Percentiles rank a stretch among this genome's conserved stretches.
Conservation (phyloP, 1,284 basidiomycete species). For the Psilocybe mexicana region DNA sequence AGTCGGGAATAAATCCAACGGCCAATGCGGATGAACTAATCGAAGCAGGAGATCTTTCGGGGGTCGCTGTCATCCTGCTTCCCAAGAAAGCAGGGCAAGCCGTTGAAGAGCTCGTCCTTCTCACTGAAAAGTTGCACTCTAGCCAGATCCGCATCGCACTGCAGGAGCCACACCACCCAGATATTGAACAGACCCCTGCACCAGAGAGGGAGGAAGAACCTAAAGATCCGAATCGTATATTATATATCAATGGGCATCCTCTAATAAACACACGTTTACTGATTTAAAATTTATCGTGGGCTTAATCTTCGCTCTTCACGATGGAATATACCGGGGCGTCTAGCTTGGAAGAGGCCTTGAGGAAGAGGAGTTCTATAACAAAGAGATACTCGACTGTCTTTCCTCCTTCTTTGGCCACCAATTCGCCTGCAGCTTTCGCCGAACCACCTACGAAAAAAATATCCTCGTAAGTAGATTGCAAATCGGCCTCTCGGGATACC, state of each 20-base stretch:
- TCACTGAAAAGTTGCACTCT: slow-evolving; percentile 44
- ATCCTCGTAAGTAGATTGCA: neutral
- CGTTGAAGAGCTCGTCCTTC: slow-evolving; percentile 56
- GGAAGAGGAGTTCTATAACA: slow-evolving; percentile 86
- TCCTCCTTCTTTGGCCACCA: slow-evolving; percentile 82
- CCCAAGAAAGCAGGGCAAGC: slow-evolving; percentile 49
- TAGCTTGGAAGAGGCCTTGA: slow-evolving; percentile 79
- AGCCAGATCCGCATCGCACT: slow-evolving; percentile 53
- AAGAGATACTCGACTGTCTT: slow-evolving; percentile 93
- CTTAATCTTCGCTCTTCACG: slow-evolving; percentile 72
- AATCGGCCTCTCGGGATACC: neutral
- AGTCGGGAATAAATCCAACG: slow-evolving; percentile 66
- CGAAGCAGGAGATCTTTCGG: slow-evolving; percentile 56
- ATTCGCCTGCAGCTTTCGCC: slow-evolving; percentile 90
- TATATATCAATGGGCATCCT: slow-evolving; percentile 78
- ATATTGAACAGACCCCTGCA: slow-evolving; percentile 40
- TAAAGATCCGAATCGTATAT: slow-evolving; percentile 45
- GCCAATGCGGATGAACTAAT: slow-evolving; percentile 55
- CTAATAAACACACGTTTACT: slow-evolving; percentile 74
- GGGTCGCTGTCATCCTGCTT: slow-evolving; percentile 64
- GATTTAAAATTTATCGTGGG: slow-evolving; percentile 38
- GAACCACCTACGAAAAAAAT: slow-evolving; percentile 71
- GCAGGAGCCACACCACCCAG: slow-evolving; percentile 14
- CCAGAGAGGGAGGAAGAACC: slow-evolving; percentile 27
- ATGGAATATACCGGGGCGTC: slow-evolving; percentile 89